Base-by-base conservation (phyloP, 2,329 filamentous ascomycete species). In the Neonectria hederae region DNA sequence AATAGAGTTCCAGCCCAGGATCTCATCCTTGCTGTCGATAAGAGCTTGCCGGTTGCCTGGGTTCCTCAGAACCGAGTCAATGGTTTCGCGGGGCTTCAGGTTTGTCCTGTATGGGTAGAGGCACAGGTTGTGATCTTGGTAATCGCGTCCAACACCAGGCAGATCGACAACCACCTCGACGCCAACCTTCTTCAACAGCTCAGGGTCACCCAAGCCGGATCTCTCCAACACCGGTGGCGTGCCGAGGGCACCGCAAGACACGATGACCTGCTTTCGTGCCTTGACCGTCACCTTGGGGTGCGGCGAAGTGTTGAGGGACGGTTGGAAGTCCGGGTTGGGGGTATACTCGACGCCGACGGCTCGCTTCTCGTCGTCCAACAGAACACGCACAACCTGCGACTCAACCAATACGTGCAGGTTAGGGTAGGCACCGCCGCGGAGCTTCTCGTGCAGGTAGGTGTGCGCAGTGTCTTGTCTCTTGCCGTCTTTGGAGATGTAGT, bases 341-440 rank as follows among this genome's bases (percentile, higher is more conserved):
- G 83, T 81, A 66, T 85, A 88, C 69, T 90, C 86, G 2, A 92
- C 83, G 0, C 88, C 89, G 0, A 82, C 78, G 3, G 89, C 89
- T 42, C 79, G 75, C 45, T 82, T 86, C 3, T 81, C 78, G 4
- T 85, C 80, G 5, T 79, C 68, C 54, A 89, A 86, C 5, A 89
- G 61, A 0, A 90, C 81, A 3, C 82, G 83, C 2, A 83, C 77
- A 1, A 91, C 87, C 60, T 85, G 85, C 2, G 84, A 82, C 68
- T 89, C 82, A 0, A 84, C 79, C 0, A 91, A 78, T 5, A 91
- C 79, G 61, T 90, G 85, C 2, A 91, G 82, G 60, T 89, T 89
- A 0, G 85, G 82, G 51, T 87, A 81, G 2, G 83, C 76, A 1
- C 65, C 69, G 4, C 77, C 63, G 26, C 67, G 51, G 49, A 81